Evolutionary conservation across 2,329 filamentous ascomycete species (phyloP).

Genomic region (Monilinia laxa): DNA sequence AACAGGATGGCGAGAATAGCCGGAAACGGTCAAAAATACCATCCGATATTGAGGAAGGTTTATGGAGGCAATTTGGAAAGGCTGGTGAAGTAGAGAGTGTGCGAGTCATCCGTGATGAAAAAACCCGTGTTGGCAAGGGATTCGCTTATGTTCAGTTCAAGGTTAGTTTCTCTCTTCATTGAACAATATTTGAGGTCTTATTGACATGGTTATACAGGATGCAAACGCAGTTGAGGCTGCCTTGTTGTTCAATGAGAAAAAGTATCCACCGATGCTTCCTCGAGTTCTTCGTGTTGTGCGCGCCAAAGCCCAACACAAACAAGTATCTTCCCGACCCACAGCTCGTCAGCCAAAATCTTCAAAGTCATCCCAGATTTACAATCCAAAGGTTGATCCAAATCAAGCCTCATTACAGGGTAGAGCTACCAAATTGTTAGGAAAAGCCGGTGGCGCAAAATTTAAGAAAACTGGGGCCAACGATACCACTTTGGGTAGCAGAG

Average conservation of each 20-base stretch:
- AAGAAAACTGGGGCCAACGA: slow-evolving; percentile 39
- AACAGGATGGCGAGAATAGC: slow-evolving; percentile 63
- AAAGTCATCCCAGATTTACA: slow-evolving; percentile 50
- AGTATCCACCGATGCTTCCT: slow-evolving; percentile 91
- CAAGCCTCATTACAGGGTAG: slow-evolving; percentile 72
- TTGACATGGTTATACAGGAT: slow-evolving; percentile 51
- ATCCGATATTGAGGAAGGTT: slow-evolving; percentile 86
- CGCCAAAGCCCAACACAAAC: slow-evolving; percentile 53
- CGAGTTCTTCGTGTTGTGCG: slow-evolving; percentile 81
- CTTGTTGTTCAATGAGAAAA: slow-evolving; percentile 83
- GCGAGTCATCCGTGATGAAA: slow-evolving; percentile 82
- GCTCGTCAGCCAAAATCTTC: slow-evolving; percentile 43
- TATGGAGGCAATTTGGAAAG: slow-evolving; percentile 78
- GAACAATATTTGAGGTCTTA: background rate
- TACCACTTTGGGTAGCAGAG: slow-evolving; percentile 32
- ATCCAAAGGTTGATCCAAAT: slow-evolving; percentile 67
- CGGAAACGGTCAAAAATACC: slow-evolving; percentile 74
- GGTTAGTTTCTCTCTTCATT: slow-evolving; percentile 45
- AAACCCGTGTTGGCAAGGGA: slow-evolving; percentile 91
- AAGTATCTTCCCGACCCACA: slow-evolving; percentile 34
- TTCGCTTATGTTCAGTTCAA: slow-evolving; percentile 97
- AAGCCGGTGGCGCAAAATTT: slow-evolving; percentile 55
- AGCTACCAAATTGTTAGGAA: slow-evolving; percentile 70
- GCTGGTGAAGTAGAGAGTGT: slow-evolving; percentile 88
- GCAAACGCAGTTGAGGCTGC: slow-evolving; percentile 88